phyloP scores from a whole-genome alignment of 768 basidiomycete species.

The Suillus plorans region DNA sequence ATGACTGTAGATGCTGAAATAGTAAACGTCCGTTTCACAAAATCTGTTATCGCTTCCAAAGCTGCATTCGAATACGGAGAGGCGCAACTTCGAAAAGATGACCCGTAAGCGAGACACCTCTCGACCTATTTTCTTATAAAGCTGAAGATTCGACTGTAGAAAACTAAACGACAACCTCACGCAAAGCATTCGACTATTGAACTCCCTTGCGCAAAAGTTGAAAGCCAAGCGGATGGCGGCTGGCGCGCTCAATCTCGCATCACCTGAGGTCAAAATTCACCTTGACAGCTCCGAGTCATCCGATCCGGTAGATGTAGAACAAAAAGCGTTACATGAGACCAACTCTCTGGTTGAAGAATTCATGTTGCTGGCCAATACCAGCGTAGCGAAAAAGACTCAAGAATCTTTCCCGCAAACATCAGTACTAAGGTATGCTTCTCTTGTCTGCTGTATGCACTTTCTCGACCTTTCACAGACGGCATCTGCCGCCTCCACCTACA shows the following conservation, averaged over 20 bases:
- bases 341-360: conserved; percentile 98
- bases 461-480: conserved; percentile 53
- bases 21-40: conserved; percentile 86
- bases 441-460: neutral
- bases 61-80: conserved; percentile 97
- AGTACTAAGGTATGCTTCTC: conserved; percentile 65
- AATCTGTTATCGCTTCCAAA: conserved; percentile 96
- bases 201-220: conserved; percentile 81
- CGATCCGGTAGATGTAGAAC: conserved; percentile 96
- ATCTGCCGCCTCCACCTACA: conserved; percentile 85
- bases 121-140: neutral
- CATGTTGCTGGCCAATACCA: conserved; percentile 97
- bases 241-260: conserved; percentile 97
- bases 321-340: conserved; percentile 89
- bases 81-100: conserved; percentile 91
- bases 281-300: conserved; percentile 91
- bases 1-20: conserved; percentile 87
- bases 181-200: conserved; percentile 83
- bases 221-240: conserved; percentile 87
- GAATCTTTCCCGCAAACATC: conserved; percentile 96
- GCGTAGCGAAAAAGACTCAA: conserved; percentile 88
- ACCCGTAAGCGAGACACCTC: conserved; percentile 54
- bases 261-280: conserved; percentile 97
- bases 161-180: conserved; percentile 80
- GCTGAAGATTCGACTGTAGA: conserved; percentile 37